A percentile compares a stretch with the other conserved stretches of the same genome.
Conservation (phyloP, 139 green algal genomes). For the Coccomyxa sp. region DNA sequence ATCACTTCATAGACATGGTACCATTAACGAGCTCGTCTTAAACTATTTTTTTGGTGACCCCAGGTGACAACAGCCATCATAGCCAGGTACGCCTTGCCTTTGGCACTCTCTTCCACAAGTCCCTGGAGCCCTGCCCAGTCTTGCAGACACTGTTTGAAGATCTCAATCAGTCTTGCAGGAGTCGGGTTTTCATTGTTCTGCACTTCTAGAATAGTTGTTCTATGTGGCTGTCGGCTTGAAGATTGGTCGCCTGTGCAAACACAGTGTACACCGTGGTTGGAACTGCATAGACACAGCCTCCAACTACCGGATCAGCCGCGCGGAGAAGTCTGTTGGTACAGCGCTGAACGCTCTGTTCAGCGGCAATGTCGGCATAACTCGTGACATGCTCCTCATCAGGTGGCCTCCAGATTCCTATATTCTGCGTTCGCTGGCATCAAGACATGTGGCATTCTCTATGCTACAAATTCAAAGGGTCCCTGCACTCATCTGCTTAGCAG, state of each 20-base stretch:
- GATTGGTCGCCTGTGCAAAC: too few species aligned
- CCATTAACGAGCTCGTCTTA: not conserved
- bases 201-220: too few species aligned
- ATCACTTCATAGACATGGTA: too few species aligned
- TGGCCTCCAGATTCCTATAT: not conserved
- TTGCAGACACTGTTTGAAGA: not conserved
- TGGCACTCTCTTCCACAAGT: not conserved
- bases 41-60: too few species aligned
- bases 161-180: not conserved
- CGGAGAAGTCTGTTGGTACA: not conserved
- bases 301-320: slow-evolving; percentile 58
- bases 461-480: too few species aligned
- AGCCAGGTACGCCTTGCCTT: not conserved
- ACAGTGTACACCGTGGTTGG: slow-evolving; percentile 11
- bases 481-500: too few species aligned
- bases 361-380: slow-evolving; percentile 16
- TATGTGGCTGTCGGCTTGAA: too few species aligned
- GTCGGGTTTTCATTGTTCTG: too few species aligned
- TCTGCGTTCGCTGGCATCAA: not conserved
- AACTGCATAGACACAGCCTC: slow-evolving; percentile 78
- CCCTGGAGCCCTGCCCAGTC: too few species aligned
- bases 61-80: not conserved
- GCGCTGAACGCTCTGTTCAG: not conserved
- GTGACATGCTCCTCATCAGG: slow-evolving; percentile 60
- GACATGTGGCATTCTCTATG: too few species aligned